Evolutionary conservation across 2,329 filamentous ascomycete genomes (phyloP).

Genomic region (Lomentospora prolificans): DNA sequence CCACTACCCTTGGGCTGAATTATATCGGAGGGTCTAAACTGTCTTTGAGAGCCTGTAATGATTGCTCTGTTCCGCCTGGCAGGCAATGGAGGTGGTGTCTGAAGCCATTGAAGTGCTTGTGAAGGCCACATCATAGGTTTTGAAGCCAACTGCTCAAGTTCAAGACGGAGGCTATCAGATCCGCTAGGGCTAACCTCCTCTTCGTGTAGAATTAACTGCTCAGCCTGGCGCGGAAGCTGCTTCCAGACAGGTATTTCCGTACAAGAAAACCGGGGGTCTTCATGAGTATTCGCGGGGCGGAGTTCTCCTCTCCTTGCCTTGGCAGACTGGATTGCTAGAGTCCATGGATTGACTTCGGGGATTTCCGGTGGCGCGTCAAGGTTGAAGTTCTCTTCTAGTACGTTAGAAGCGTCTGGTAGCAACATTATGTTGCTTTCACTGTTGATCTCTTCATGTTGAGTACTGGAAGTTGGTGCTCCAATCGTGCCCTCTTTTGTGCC

Average conservation of each 20-base stretch:
- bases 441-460: neutral
- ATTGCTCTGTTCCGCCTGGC: neutral
- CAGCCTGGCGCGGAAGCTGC: too few relatives aligned
- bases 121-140: neutral
- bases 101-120: neutral
- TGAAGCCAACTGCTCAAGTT: too few relatives aligned
- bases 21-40: neutral
- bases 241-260: neutral
- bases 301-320: neutral
- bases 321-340: neutral
- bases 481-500: neutral
- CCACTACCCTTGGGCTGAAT: neutral
- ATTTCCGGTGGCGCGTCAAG: neutral
- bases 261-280: neutral
- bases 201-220: too few relatives aligned
- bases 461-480: neutral
- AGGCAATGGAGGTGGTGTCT: neutral
- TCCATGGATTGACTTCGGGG: neutral
- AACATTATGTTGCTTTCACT: neutral
- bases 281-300: neutral
- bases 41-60: neutral
- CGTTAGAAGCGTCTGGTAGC: neutral
- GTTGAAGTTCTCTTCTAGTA: neutral
- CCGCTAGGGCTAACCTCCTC: too few relatives aligned
- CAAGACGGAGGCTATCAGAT: too few relatives aligned